Evolutionary conservation across 331 rosid genomes (phyloP).

Genomic region (Rhamnella rubrinervis): DNA sequence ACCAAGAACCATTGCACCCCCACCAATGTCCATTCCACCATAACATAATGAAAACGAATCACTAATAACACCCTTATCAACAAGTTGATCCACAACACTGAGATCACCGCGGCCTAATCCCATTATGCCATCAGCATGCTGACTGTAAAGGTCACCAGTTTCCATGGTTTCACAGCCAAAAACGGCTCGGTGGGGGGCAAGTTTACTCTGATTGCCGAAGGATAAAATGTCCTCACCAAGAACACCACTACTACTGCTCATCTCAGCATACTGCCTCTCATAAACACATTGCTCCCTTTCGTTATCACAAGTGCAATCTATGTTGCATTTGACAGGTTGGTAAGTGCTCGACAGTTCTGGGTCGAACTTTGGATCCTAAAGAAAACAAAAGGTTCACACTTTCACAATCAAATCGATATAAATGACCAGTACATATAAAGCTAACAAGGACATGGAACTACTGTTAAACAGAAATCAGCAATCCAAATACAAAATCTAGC

Average conservation of each 20-base stretch:
- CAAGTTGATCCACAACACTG: slow-evolving; percentile 89
- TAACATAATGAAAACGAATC: slow-evolving; percentile 94
- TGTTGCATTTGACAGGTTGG: slow-evolving; percentile 68
- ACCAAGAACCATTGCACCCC: slow-evolving; percentile 98
- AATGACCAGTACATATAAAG: neutral
- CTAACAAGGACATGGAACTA: neutral
- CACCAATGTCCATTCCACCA: slow-evolving; percentile 98
- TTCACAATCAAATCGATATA: neutral
- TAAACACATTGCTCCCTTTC: slow-evolving; percentile 62
- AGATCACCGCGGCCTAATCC: slow-evolving; percentile 91
- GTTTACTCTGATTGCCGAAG: slow-evolving; percentile 76
- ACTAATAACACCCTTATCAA: slow-evolving; percentile 65
- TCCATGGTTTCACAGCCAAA: slow-evolving; percentile 90
- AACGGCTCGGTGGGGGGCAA: slow-evolving; percentile 72
- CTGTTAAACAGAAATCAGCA: neutral
- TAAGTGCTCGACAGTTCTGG: slow-evolving; percentile 76
- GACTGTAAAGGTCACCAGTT: slow-evolving; percentile 83
- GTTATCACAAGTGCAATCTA: slow-evolving; percentile 66
- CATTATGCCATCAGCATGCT: slow-evolving; percentile 96
- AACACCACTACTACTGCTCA: slow-evolving; percentile 89
- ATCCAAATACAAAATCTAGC: neutral
- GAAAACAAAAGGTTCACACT: slow-evolving; percentile 17
- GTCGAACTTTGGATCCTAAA: slow-evolving; percentile 78
- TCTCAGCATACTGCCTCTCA: slow-evolving; percentile 92
- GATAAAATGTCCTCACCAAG: slow-evolving; percentile 83